Percentiles rank a stretch among this genome's conserved stretches.
These are phyloP conservation scores for Effrenium voratum DNA, from an alignment of 73 alveolate genomes.

Conservation along the genomic window DNA sequence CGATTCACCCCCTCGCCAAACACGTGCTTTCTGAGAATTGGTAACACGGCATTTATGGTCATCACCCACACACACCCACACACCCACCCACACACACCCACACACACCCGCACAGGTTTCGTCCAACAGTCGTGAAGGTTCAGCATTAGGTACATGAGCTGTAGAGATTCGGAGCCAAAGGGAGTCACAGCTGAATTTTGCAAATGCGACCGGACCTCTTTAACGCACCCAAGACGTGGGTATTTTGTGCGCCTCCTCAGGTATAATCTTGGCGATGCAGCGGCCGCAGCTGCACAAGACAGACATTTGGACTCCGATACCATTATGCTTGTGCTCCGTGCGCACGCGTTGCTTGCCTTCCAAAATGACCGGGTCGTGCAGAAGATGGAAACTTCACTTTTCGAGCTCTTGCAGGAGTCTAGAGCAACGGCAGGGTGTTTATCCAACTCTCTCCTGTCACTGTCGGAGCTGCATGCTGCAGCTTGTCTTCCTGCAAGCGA, in stretches of 20 bases:
- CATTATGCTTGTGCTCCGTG: slow-evolving; percentile 5
- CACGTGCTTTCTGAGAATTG: too few species aligned
- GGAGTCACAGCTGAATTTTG: too few species aligned
- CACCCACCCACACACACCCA: too few species aligned
- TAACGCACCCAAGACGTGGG: too few species aligned
- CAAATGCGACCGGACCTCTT: too few species aligned
- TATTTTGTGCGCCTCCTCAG: background rate
- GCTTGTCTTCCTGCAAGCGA: background rate
- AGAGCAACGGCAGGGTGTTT: slow-evolving; percentile 70
- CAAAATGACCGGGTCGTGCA: slow-evolving; percentile 56
- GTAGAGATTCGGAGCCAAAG: too few species aligned
- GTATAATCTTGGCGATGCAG: slow-evolving; percentile 72
- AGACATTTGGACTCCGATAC: slow-evolving; percentile 19
- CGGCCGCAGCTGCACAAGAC: slow-evolving; percentile 34
- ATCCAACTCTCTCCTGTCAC: slow-evolving; percentile 53
- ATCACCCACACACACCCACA: too few species aligned
- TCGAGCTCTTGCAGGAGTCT: slow-evolving; percentile 56
- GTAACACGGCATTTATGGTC: too few species aligned
- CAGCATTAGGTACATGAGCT: too few species aligned
- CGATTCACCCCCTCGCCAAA: too few species aligned
- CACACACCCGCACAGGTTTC: too few species aligned
- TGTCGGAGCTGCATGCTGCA: slow-evolving; percentile 28
- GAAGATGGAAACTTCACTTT: slow-evolving; percentile 12
- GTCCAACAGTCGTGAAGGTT: too few species aligned
- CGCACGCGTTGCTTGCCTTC: slow-evolving; percentile 48